A percentile compares a stretch with the other conserved stretches of the same genome.
Conservation (phyloP, 2,329 filamentous ascomycete species). For the Fusarium equiseti region DNA sequence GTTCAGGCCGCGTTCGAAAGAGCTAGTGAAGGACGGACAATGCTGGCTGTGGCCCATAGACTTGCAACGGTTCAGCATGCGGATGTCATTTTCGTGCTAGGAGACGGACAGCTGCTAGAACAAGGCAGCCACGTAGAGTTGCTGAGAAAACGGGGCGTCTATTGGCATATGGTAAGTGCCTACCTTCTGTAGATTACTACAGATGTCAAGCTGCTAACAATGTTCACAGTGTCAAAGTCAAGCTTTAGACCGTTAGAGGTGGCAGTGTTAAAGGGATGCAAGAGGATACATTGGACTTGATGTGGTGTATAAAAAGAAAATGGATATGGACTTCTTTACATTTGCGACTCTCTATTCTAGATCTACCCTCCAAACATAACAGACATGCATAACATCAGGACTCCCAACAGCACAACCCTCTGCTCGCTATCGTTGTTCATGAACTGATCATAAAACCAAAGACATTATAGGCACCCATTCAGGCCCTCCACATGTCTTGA, state of each 20-base stretch:
- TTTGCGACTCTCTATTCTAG: constrained; percentile 24
- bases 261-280: not conserved
- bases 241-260: constrained; percentile 63
- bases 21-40: constrained; percentile 70
- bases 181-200: not conserved
- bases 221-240: constrained; percentile 68
- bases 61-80: constrained; percentile 83
- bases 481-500: constrained; percentile 60
- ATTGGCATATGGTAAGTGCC: constrained; percentile 68
- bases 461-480: not conserved
- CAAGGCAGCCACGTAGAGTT: constrained; percentile 66
- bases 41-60: constrained; percentile 82
- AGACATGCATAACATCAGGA: constrained; percentile 7
- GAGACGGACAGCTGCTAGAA: constrained; percentile 69
- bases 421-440: constrained; percentile 9
- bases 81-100: constrained; percentile 83
- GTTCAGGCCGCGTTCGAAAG: constrained; percentile 76
- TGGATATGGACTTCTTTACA: not conserved
- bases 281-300: not conserved
- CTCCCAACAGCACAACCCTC: constrained; percentile 22
- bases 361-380: constrained; percentile 12
- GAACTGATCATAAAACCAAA: not conserved
- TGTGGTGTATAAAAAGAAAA: not conserved
- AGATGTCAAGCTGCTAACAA: constrained; percentile 38
- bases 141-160: constrained; percentile 64